A percentile compares a stretch with the other conserved stretches of the same genome.
Evolutionary conservation across 75 land plant genomes (phyloP).

Genomic region (Gnetum montanum): DNA sequence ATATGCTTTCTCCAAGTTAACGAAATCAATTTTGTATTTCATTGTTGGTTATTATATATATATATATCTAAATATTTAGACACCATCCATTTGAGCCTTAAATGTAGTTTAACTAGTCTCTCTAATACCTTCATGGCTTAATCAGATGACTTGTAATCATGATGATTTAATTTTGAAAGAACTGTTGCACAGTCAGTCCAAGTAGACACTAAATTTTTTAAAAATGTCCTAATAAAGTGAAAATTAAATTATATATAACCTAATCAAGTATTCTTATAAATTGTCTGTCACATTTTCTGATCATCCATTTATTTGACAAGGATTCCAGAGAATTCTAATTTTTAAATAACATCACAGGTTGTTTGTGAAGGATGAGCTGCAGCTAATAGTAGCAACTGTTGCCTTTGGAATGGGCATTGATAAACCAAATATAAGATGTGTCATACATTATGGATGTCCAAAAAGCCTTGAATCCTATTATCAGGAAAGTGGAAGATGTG

Average conservation of each 20-base stretch:
- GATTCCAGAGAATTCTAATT: neutral
- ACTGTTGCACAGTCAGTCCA: too few relatives aligned
- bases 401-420: slow-evolving; percentile 98
- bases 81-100: too few relatives aligned
- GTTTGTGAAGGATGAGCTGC: slow-evolving; percentile 64
- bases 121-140: too few relatives aligned
- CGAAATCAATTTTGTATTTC: too few relatives aligned
- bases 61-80: too few relatives aligned
- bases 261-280: neutral
- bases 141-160: too few relatives aligned
- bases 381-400: slow-evolving; percentile 80
- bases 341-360: slow-evolving; percentile 43
- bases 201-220: too few relatives aligned
- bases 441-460: slow-evolving; percentile 91
- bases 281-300: neutral
- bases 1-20: too few relatives aligned
- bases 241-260: neutral
- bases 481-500: slow-evolving; percentile 93
- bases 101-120: too few relatives aligned
- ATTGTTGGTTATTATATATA: too few relatives aligned
- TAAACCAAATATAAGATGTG: slow-evolving; percentile 76
- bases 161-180: too few relatives aligned
- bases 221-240: too few relatives aligned
- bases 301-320: neutral
- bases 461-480: slow-evolving; percentile 86